Evolutionary conservation across 257 asterid species (phyloP), one percentile per base, ranked within the genome.

Genomic region (Solanum chilense): DNA sequence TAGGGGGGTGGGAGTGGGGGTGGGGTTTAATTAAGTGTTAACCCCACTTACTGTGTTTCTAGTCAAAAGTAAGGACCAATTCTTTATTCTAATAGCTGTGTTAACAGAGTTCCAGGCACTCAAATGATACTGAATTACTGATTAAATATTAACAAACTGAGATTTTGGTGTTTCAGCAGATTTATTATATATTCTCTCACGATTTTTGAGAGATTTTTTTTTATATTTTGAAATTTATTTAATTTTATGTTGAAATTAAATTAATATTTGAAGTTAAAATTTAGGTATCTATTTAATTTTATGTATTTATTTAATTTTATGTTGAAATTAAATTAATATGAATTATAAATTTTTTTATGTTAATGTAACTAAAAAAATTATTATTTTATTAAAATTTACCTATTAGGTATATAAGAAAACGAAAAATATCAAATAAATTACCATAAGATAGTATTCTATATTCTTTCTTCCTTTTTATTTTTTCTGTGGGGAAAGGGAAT

Each of bases 31-130:
- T 74, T 33, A 73, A 37, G 27, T 47, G 68, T 47, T 81, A 49
- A 81, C 69, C 85, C 45, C 85, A 49, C 69, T 49, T 56, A 6
- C 6, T 29, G 69, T 29, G 31, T 49, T 81, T 49, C 31, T 49
- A 49, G 69, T 81, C 45, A 81, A 49, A 81, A 49, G 85, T 49
- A 29, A 31, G 69, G 85, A 49, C 85, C 69, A 29, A 1, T 49
- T 49, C 69, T 49, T 49, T 49, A 18, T 49, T 81, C 31, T 81
- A 49, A 80, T 29, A 21, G 64, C 62, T 45, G 21, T 16, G 42
- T 80, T 42, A 78, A 78, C 68, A 81, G 44, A 39, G 69, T 80
- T 42, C 20, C 66, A 80, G 44, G 69, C 85, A 49, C 85, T 78
- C 42, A 78, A 16, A 27, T 45, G 27, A 78, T 37, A 21, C 18